Percentiles rank a stretch among this genome's conserved stretches.
phyloP scores from a whole-genome alignment of 192 early-diverging fungal genomes.

The Podochytrium sp. region DNA sequence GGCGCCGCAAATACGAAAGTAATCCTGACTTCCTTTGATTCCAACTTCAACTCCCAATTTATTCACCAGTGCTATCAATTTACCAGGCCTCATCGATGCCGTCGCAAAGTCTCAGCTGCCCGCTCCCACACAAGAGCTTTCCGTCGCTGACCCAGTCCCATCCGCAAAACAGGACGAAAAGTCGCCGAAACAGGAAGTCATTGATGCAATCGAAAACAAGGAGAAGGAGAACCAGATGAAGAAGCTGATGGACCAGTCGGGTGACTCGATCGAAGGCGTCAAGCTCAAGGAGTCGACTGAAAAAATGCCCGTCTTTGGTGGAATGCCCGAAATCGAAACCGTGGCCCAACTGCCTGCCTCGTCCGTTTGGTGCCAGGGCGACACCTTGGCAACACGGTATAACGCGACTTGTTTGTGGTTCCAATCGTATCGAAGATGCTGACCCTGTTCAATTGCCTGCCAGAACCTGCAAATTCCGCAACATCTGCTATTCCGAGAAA shows the following conservation, averaged over 20 bases:
- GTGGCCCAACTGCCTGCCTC: constrained; percentile 39
- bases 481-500: constrained; percentile 48
- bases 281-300: constrained; percentile 21
- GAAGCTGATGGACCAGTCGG: constrained; percentile 30
- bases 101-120: neutral
- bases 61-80: neutral
- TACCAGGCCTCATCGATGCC: neutral
- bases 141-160: neutral
- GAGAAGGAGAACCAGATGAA: constrained; percentile 26
- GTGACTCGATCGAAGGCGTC: constrained; percentile 16
- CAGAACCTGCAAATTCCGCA: constrained; percentile 50
- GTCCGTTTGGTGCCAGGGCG: constrained; percentile 49
- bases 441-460: neutral
- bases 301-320: constrained; percentile 1
- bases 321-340: constrained; percentile 2
- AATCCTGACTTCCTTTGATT: neutral
- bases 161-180: neutral
- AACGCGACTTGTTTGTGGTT: neutral
- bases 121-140: neutral
- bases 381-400: constrained; percentile 23
- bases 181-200: neutral
- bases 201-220: neutral
- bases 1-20: constrained; percentile 30
- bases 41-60: neutral
- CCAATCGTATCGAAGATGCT: neutral